phyloP scores from a whole-genome alignment of 768 basidiomycete genomes.

The Boletus speciosus region DNA sequence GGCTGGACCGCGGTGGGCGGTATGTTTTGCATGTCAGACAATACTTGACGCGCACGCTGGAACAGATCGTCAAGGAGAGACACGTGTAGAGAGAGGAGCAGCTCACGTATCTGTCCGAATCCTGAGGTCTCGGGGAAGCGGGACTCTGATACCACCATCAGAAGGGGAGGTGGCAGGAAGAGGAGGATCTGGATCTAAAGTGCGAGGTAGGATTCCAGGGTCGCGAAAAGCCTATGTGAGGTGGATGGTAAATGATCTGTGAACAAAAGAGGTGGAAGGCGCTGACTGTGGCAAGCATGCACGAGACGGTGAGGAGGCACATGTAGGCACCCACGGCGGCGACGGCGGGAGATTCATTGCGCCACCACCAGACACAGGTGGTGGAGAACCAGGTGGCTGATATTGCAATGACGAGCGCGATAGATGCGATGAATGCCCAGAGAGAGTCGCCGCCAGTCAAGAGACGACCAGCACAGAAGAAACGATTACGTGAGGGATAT shows the following conservation, averaged over 20 bases:
- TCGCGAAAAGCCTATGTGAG: conserved; percentile 64
- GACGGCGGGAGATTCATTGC: conserved; percentile 65
- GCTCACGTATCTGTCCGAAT: conserved; percentile 76
- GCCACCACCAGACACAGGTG: conserved; percentile 89
- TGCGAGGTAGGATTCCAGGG: conserved; percentile 86
- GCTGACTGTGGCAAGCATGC: conserved; percentile 75
- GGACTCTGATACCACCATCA: conserved; percentile 57
- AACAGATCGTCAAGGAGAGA: background rate
- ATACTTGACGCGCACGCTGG: conserved; percentile 86
- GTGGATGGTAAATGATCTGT: background rate
- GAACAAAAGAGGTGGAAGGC: conserved; percentile 1
- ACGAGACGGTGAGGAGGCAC: conserved; percentile 63
- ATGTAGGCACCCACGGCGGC: conserved; percentile 64
- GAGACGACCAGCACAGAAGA: conserved; percentile 67
- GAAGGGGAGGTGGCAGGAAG: conserved; percentile 59
- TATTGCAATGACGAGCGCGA: conserved; percentile 61
- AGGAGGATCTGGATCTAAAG: conserved; percentile 84
- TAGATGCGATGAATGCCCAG: conserved; percentile 70
- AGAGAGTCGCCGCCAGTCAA: conserved; percentile 86
- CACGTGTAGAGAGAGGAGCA: background rate
- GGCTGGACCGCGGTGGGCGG: conserved; percentile 89
- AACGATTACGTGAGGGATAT: conserved; percentile 72
- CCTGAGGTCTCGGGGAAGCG: conserved; percentile 78
- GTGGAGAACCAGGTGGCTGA: conserved; percentile 85
- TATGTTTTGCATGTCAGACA: conserved; percentile 92